Percentiles rank a stretch among this genome's conserved stretches.
Conservation (phyloP, 164 flowering plant genomes). For the Sedum album region DNA sequence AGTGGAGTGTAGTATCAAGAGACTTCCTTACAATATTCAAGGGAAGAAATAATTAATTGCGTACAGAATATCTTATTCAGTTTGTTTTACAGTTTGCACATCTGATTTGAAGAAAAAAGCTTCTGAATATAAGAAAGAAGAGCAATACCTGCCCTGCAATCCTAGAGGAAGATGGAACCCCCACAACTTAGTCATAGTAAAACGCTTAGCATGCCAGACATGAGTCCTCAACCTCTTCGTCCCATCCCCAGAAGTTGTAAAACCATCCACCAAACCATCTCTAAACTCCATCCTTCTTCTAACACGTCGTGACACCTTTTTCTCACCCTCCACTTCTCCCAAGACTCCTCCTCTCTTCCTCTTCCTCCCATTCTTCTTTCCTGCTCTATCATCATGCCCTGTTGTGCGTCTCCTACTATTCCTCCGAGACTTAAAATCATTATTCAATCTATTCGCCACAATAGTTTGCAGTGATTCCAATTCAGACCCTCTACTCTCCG, state of each 20-base stretch:
- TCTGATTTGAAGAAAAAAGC: too few species aligned
- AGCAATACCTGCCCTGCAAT: constrained; percentile 64
- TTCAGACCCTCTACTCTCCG: constrained; percentile 64
- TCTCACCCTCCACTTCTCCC: constrained; percentile 9
- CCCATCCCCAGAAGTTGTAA: constrained; percentile 59
- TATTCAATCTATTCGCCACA: constrained; percentile 35
- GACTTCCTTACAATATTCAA: too few species aligned
- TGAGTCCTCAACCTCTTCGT: constrained; percentile 86
- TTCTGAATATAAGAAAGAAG: too few species aligned
- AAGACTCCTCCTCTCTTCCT: constrained; percentile 19
- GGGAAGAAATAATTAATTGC: too few species aligned
- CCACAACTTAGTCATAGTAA: constrained; percentile 70
- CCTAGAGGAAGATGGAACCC: constrained; percentile 78
- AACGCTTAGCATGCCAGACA: constrained; percentile 92
- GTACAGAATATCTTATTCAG: too few species aligned
- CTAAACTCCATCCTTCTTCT: constrained; percentile 49
- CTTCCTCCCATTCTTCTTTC: constrained; percentile 26
- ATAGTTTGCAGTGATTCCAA: constrained; percentile 55
- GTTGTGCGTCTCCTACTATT: constrained; percentile 79
- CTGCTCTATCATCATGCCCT: constrained; percentile 33
- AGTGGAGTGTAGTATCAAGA: too few species aligned
- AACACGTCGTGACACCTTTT: constrained; percentile 38
- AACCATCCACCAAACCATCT: constrained; percentile 46
- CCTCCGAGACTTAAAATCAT: constrained; percentile 45
- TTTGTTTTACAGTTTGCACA: too few species aligned